These are phyloP conservation scores for Thelonectria blattea DNA, from an alignment of 2,329 filamentous ascomycete genomes.

Conservation along the genomic window DNA sequence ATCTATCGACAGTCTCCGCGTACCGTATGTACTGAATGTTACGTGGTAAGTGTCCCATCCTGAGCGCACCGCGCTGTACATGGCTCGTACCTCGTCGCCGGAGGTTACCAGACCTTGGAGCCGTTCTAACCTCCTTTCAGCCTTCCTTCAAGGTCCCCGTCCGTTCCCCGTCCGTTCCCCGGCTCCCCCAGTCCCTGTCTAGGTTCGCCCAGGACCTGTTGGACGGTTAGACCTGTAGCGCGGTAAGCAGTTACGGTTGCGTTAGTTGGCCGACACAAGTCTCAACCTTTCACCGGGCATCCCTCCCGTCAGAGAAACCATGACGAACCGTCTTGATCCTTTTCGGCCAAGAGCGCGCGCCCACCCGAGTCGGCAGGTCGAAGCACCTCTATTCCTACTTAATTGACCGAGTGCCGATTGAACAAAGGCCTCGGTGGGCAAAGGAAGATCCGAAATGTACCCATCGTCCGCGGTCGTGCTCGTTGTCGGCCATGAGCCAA, in stretches of 20 bases:
- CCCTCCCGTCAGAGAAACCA: conserved; percentile 9
- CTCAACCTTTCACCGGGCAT: not conserved
- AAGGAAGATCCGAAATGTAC: too few species aligned
- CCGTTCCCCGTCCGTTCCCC: conserved; percentile 10
- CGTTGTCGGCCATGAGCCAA: not conserved
- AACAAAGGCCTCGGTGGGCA: too few species aligned
- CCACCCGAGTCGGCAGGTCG: conserved; percentile 3
- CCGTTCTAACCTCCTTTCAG: conserved; percentile 16
- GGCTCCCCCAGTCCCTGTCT: conserved; percentile 19
- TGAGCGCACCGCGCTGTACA: too few species aligned
- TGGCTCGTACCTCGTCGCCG: not conserved
- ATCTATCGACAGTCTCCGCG: not conserved
- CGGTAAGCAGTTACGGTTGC: conserved; percentile 10
- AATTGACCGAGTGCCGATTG: conserved; percentile 2
- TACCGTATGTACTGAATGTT: not conserved
- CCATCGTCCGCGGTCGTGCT: not conserved
- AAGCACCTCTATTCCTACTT: not conserved
- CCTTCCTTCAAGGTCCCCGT: conserved; percentile 19
- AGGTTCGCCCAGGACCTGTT: conserved; percentile 6
- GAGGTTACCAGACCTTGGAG: conserved; percentile 7
- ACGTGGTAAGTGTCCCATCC: not conserved
- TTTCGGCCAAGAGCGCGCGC: conserved; percentile 5
- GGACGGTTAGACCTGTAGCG: conserved; percentile 18
- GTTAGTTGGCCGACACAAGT: conserved; percentile 11
- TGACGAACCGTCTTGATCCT: not conserved